Evolutionary conservation across 345 rosid genomes (phyloP).

Genomic region (Citrus glauca): DNA sequence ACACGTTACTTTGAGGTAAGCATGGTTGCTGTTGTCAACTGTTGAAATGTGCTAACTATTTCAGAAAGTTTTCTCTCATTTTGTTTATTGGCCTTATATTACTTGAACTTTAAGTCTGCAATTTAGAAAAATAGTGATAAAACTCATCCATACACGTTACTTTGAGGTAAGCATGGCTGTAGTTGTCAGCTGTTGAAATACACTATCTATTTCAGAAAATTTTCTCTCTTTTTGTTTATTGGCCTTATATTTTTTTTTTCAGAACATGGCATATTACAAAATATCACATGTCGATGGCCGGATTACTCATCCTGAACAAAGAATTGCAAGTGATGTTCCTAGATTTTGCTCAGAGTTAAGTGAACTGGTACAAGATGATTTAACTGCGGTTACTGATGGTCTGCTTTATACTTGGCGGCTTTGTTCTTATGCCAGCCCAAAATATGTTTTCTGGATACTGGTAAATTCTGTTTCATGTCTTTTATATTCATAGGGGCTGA

Average conservation of each 20-base stretch:
- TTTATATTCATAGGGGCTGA: neutral
- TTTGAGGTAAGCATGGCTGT: conserved; percentile 58
- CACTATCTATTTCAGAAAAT: neutral
- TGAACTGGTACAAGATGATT: conserved; percentile 86
- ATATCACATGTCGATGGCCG: conserved; percentile 96
- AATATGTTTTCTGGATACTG: conserved; percentile 92
- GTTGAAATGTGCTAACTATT: neutral
- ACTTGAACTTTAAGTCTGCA: conserved; percentile 82
- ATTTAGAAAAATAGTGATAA: conserved; percentile 88
- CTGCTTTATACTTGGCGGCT: conserved; percentile 92
- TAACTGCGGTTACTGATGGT: conserved; percentile 84
- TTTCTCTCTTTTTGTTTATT: conserved; percentile 8
- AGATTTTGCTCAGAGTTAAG: conserved; percentile 95
- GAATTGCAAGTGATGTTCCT: conserved; percentile 95
- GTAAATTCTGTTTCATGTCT: conserved; percentile 36
- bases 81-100: conserved; percentile 27
- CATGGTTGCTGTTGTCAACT: neutral
- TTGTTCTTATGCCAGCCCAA: conserved; percentile 96
- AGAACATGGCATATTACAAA: conserved; percentile 99
- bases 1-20: conserved; percentile 82
- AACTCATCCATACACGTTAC: conserved; percentile 24
- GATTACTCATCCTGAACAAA: conserved; percentile 87
- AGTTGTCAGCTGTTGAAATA: neutral
- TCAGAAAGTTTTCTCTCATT: neutral
- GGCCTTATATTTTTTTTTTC: conserved; percentile 28